Evolutionary conservation across 1,284 basidiomycete species (phyloP), one percentile per base, ranked within the genome.

Genomic region (Xerocomus cyaneibrunnescens): DNA sequence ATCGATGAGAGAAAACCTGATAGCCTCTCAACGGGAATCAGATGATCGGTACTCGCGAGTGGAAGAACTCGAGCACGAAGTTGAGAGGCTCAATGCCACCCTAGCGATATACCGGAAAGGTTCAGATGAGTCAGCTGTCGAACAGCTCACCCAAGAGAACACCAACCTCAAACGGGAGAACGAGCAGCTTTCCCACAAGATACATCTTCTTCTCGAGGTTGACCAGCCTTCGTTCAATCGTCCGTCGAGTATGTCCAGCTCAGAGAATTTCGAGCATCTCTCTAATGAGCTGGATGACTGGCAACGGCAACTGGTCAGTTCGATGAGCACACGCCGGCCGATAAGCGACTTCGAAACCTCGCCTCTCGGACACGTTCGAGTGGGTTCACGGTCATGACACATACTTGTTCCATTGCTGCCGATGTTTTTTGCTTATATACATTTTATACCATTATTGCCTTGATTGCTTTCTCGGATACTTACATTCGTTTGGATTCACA

Each of bases 161-260:
- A 76, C 81, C 30, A 78, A 75, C 38, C 81, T 94, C 52, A 84
- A 87, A 67, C 81, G 81, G 53, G 92, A 94, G 70, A 92, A 94
- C 66, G 86, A 91, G 62, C 81, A 89, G 62, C 78, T 94, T 48
- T 86, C 86, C 22, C 89, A 91, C 69, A 92, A 92, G 76, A 91
- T 93, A 59, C 87, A 84, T 55, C 76, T 93, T 40, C 76, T 93
- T n/a, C 78, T 93, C 46, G 90, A 91, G 62, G 87, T 88, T 36
- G 89, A 93, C 63, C 87, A 89, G 59, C 81, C 87, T 27, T 74
- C 80, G 3, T 90, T 85, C 61, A 81, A 80, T 55, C 80, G 81
- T 42, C 83, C 83, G 38, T 74, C 77, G 41, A 92, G 89, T 65
- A 82, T 81, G 52, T 87, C 88, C 27, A 90, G 88, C 71, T 88